Evolutionary conservation across 257 asterid species (phyloP), one percentile per base, ranked within the genome.

Genomic region (Rhazya stricta): DNA sequence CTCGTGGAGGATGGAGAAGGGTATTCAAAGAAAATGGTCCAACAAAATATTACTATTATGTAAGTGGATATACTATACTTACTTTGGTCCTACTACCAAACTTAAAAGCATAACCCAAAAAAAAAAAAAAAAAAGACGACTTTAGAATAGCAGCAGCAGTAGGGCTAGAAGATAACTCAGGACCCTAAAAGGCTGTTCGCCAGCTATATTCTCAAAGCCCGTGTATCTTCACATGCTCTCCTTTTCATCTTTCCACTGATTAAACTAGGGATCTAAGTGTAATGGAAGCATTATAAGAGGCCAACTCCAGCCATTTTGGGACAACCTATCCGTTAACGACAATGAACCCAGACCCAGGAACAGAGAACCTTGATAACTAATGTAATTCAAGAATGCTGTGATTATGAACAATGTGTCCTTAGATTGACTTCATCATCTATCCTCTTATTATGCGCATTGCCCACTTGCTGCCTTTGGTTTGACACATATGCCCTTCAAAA

Each of bases 111-210:
- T 12, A 45, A 76, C 9, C 21, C 42, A 67, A 39, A 9, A 9
- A 1, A 18, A 18, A 43, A 34, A 15, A 30, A 37, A 56, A 45
- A 57, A 29, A 34, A 30, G 36, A 58, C 34, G n/a, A n/a, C n/a
- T n/a, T 4, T 16, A 25, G 58, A 34, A 48, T 48, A 51, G 58
- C 58, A 6, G 58, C 58, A 6, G 58, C 16, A 23, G 34, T 29
- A 68, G 18, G 16, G 76, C 76, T 63, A 66, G 46, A 66, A 45
- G 75, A 76, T 76, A 76, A 23, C 30, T 67, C 74, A 71, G 68
- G 0, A 36, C 16, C n/a, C 3, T 15, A 61, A n/a, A n/a, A 58
- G 53, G 61, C 61, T 41, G 32, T 61, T 75, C 68, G 50, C 41
- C 73, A 57, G 72, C 63, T 78, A 66, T 81, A 42, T 57, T 60